phyloP scores from a whole-genome alignment of 257 asterid genomes.

The Capsicum baccatum region DNA sequence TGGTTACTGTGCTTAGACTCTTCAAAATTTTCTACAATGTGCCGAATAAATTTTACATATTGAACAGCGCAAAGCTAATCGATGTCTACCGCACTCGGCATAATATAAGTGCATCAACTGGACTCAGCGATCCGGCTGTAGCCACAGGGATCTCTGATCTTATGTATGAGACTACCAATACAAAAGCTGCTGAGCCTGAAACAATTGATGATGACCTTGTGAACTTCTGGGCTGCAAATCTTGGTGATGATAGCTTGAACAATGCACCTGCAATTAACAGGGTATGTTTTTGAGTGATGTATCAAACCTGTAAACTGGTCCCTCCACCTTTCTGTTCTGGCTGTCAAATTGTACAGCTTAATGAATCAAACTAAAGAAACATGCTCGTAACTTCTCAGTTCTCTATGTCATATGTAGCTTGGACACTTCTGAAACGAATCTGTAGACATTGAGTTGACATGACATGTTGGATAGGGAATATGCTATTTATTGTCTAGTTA shows the following conservation, averaged over 20 bases:
- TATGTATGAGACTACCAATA: conserved; percentile 82
- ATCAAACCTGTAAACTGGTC: neutral
- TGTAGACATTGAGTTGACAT: neutral
- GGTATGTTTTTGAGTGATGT: conserved; percentile 53
- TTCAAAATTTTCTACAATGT: conserved; percentile 21
- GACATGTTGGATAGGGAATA: conserved; percentile 10
- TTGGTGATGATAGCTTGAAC: conserved; percentile 82
- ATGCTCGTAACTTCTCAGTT: conserved; percentile 6
- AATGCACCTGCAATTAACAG: conserved; percentile 97
- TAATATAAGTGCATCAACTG: conserved; percentile 94
- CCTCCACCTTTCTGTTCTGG: neutral
- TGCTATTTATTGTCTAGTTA: conserved; percentile 1
- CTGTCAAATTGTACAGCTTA: conserved; percentile 14
- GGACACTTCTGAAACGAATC: neutral
- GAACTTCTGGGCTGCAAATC: conserved; percentile 96
- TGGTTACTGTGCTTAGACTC: conserved; percentile 27
- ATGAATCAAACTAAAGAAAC: conserved; percentile 10
- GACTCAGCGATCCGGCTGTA: conserved; percentile 96
- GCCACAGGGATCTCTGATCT: conserved; percentile 98
- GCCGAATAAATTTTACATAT: conserved; percentile 44
- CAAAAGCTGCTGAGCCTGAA: conserved; percentile 70
- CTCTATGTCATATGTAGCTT: conserved; percentile 23
- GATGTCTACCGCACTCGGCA: conserved; percentile 98
- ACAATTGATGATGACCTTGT: conserved; percentile 95
- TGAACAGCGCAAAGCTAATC: conserved; percentile 84